Evolutionary conservation across 164 flowering plant species (phyloP), one percentile per base, ranked within the genome.

Genomic region (Dillenia turbinata): DNA sequence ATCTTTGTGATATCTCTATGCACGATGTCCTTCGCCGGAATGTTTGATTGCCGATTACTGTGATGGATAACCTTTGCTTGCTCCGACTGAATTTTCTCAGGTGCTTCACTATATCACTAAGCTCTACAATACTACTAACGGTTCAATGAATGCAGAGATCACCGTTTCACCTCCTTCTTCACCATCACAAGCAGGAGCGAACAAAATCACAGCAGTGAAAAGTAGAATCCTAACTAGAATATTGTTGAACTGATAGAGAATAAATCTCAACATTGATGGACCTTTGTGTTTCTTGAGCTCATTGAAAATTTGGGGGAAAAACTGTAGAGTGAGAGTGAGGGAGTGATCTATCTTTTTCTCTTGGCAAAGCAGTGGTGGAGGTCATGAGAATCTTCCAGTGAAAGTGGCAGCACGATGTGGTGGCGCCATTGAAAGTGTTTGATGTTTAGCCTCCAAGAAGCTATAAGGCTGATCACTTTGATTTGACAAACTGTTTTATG

Each of bases 1-100:
- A 82, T 73, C 78, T 80, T 82, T 9, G 80, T 82, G n/a, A 82
- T 76, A 53, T 82, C 86, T 11, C 84, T 84, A 0, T 80, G 84
- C 15, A 80, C 79, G 7, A 82, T 75, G 49, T 79, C 83, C 49
- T 61, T 75, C 0, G 82, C 78, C 6, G 80, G 82, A n/a, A 82
- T 56, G 57, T 56, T 66, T 0, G 62, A 45, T 33, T 72, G 43
- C 10, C 49, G 48, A 8, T 64, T 55, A 44, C 80, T 78, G 10
- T 77, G 74, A 5, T 83, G 71, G 4, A 66, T 66, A 15, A 82
- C 86, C 0, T 57, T 26, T 1, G 83, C 83, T 10, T 74, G 79
- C 62, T 79, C 80, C 0, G 81, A 82, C 40, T 82, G 86, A 17
- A 82, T 77, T 33, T 77, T 80, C 16, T 77, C 77, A 12, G 79